A percentile compares a stretch with the other conserved stretches of the same genome.
These are phyloP conservation scores for Raddia guianensis DNA, from an alignment of 176 grass and related monocot species.

Conservation along the genomic window DNA sequence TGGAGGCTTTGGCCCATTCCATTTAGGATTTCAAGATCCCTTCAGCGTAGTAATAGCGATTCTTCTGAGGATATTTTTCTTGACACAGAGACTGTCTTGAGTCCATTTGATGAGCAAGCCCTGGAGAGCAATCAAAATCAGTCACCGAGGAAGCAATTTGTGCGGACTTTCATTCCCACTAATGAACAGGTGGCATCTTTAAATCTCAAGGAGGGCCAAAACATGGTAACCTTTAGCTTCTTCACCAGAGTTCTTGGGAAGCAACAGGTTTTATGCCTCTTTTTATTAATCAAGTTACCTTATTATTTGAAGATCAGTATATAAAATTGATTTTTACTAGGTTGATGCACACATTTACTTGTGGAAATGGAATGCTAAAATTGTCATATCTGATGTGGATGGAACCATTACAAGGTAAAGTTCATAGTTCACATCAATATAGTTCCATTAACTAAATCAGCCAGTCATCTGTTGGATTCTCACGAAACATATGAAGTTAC, in stretches of 20 bases:
- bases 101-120: constrained; percentile 68
- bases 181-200: constrained; percentile 96
- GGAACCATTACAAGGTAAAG: constrained; percentile 96
- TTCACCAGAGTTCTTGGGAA: constrained; percentile 89
- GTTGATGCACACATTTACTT: constrained; percentile 98
- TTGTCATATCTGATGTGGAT: constrained; percentile 99
- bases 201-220: constrained; percentile 93
- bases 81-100: constrained; percentile 84
- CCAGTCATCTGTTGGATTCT: neutral
- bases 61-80: constrained; percentile 91
- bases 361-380: constrained; percentile 98
- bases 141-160: constrained; percentile 89
- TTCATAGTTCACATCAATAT: constrained; percentile 23
- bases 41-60: constrained; percentile 86
- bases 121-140: constrained; percentile 59
- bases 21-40: constrained; percentile 79
- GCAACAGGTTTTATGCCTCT: constrained; percentile 69
- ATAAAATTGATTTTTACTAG: constrained; percentile 58
- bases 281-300: constrained; percentile 34
- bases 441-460: constrained; percentile 18
- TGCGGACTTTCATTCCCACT: constrained; percentile 89
- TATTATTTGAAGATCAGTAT: constrained; percentile 8
- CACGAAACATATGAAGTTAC: constrained; percentile 14
- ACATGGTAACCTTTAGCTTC: constrained; percentile 94
- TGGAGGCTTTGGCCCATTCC: constrained; percentile 95